Evolutionary conservation across 768 basidiomycete species (phyloP).

Genomic region (Jaapia argillacea): DNA sequence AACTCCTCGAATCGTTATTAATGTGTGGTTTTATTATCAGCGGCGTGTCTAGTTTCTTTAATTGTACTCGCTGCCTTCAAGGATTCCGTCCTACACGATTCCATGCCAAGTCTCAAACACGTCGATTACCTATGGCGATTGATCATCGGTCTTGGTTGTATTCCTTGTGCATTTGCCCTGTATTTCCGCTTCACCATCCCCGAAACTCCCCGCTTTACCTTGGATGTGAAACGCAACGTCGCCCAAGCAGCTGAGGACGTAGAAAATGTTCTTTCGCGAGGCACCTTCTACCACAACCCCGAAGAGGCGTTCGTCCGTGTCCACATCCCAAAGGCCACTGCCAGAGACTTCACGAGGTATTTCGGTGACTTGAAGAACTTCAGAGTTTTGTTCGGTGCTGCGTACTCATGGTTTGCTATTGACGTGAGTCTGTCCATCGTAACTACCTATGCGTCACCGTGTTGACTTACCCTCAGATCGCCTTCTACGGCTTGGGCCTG

Average conservation of each 20-base stretch:
- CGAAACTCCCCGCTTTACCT: slow-evolving; percentile 85
- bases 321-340: slow-evolving; percentile 58
- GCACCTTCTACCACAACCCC: slow-evolving; percentile 36
- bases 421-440: slow-evolving; percentile 54
- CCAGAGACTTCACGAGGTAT: slow-evolving; percentile 55
- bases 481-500: slow-evolving; percentile 83
- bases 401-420: slow-evolving; percentile 86
- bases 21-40: too few species aligned
- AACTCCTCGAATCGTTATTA: too few species aligned
- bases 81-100: slow-evolving; percentile 35
- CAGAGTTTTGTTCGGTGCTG: slow-evolving; percentile 68
- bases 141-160: slow-evolving; percentile 78
- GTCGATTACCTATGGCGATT: slow-evolving; percentile 82
- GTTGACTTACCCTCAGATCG: slow-evolving; percentile 38
- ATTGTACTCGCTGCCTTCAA: slow-evolving; percentile 65
- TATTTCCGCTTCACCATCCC: slow-evolving; percentile 93
- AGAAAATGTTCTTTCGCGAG: slow-evolving; percentile 48
- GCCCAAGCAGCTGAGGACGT: slow-evolving; percentile 68
- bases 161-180: slow-evolving; percentile 73
- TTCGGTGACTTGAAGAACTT: slow-evolving; percentile 70
- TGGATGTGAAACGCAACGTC: slow-evolving; percentile 85
- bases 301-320: slow-evolving; percentile 51
- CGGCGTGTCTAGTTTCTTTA: slow-evolving; percentile 56
- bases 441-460: neutral
- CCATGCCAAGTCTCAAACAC: slow-evolving; percentile 26